Conservation (phyloP, 2,329 filamentous ascomycete species). For the Coleophoma crateriformis region DNA sequence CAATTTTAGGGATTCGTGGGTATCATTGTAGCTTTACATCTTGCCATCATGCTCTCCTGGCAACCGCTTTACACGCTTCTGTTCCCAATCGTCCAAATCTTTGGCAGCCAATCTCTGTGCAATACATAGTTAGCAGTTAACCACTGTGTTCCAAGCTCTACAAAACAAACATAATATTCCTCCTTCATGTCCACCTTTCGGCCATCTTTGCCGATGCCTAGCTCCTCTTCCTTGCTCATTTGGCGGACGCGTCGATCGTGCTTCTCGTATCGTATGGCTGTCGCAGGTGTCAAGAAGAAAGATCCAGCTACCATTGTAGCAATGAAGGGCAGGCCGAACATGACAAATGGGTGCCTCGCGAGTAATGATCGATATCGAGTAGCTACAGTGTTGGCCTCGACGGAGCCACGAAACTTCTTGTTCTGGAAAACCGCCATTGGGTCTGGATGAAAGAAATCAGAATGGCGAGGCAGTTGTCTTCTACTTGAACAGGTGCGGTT, state of each 20-base stretch:
- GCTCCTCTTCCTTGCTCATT: constrained; percentile 77
- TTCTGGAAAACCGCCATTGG: constrained; percentile 58
- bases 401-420: constrained; percentile 65
- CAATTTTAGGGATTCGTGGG: too few relatives aligned
- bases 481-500: too few relatives aligned
- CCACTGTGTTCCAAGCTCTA: not conserved
- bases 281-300: constrained; percentile 90
- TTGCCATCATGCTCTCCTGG: constrained; percentile 87
- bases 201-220: constrained; percentile 68
- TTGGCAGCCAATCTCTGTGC: constrained; percentile 72
- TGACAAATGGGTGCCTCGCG: constrained; percentile 75
- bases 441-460: not conserved
- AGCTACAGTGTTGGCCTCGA: constrained; percentile 64
- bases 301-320: constrained; percentile 84
- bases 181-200: constrained; percentile 75
- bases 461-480: too few relatives aligned
- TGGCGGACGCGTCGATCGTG: constrained; percentile 86
- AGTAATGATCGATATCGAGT: constrained; percentile 72
- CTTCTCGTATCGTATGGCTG: constrained; percentile 88
- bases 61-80: constrained; percentile 86
- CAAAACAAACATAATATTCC: constrained; percentile 72
- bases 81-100: constrained; percentile 94
- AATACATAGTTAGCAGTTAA: constrained; percentile 7
- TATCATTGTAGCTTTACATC: constrained; percentile 38
- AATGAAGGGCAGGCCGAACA: constrained; percentile 93